phyloP scores from a whole-genome alignment of 352 stramenopile genomes.

The Phytophthora capsici region DNA sequence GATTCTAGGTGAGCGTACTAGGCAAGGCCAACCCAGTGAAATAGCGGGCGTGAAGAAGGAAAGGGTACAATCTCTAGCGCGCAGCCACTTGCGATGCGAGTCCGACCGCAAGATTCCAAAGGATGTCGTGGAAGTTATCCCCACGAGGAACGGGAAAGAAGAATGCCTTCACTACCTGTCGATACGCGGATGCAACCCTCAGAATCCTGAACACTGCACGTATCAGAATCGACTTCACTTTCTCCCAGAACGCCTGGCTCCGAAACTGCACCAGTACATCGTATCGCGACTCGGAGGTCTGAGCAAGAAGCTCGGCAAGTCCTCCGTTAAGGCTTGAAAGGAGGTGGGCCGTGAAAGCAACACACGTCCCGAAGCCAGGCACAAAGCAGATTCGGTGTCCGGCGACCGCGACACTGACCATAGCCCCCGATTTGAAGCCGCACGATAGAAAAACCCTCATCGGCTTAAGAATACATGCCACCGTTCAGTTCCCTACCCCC shows the following conservation, averaged over 20 bases:
- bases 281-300: slow-evolving; percentile 1
- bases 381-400: neutral
- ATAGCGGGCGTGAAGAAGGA: no score
- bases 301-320: neutral
- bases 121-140: slow-evolving; percentile 4
- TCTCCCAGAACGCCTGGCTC: neutral
- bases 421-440: no score
- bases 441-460: no score
- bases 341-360: neutral
- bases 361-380: neutral
- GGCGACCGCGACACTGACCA: no score
- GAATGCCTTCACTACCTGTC: slow-evolving; percentile 19
- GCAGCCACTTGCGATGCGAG: neutral
- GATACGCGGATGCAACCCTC: neutral
- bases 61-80: neutral
- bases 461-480: no score
- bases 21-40: no score
- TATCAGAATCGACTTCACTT: slow-evolving; percentile 17
- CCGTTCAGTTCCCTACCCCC: no score
- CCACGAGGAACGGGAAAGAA: slow-evolving; percentile 12
- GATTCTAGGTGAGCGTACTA: neutral
- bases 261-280: slow-evolving; percentile 14
- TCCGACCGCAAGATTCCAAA: slow-evolving; percentile 4
- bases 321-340: no score
- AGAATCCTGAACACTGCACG: slow-evolving; percentile 1